Base-by-base conservation (phyloP, 2,329 filamentous ascomycete genomes). In the Colletotrichum abscissum region DNA sequence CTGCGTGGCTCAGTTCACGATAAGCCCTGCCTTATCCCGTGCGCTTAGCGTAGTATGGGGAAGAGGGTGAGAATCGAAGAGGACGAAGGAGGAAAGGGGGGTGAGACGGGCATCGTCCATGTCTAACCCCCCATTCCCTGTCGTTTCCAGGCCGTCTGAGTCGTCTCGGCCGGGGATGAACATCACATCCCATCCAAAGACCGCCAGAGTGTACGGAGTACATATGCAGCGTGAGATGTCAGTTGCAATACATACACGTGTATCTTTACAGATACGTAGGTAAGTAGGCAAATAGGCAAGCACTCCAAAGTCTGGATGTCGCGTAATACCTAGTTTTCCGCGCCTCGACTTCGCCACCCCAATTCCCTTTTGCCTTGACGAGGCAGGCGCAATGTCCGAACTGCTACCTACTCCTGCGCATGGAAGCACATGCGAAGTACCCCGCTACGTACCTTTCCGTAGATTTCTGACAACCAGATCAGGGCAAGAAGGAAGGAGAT, bases 331-430 rank as follows among this genome's bases (percentile, higher is more conserved):
- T 26, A 26, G 19, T 57, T 63, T 68, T 63, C 56, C 42, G 63
- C 68, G 54, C 68, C 70, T 68, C 55, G 59, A 67, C 63, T 67
- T 75, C 64, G 62, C 75, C 63, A 74, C 75, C 52, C 55, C 46
- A 67, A 19, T 33, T 55, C n/a, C 52, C 30, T 30, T 9, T n/a
- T 28, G 2, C 28, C 11, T 52, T 5, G 11, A 58, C 14, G 38
- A 30, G 30, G 35, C 24, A 38, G 33, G 24, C 35, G 22, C 56
- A 67, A 52, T 57, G 35, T 57, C 54, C 54, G 38, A 63, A 58
- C 70, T 42, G 59, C 8, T 22, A 24, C 9, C 12, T 26, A 26
- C 9, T 19, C 52, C 42, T 24, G 19, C 30, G 9, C 57, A 58
- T 33, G 30, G 30, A 4, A 9, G 33, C 63, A 67, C 26, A 60